A percentile compares a stretch with the other conserved stretches of the same genome.
phyloP scores from a whole-genome alignment of 768 basidiomycete genomes.

The Panellus pusillus region DNA sequence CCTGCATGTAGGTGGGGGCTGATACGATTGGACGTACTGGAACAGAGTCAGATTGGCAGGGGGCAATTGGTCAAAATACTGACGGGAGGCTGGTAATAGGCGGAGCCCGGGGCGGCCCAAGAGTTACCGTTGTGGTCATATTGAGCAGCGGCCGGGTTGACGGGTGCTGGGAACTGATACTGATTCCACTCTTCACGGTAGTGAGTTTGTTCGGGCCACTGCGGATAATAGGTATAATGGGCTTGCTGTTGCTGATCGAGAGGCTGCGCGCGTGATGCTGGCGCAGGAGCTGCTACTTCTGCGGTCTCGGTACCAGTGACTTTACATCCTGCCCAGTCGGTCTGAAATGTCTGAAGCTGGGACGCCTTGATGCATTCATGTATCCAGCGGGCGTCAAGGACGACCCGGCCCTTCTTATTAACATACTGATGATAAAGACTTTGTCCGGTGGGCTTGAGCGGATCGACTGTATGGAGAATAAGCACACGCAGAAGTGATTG shows the following conservation, averaged over 20 bases:
- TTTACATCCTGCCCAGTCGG: constrained; percentile 80
- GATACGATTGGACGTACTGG: constrained; percentile 59
- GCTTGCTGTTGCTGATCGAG: constrained; percentile 26
- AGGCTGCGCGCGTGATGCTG: constrained; percentile 5
- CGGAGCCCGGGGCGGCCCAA: constrained; percentile 45
- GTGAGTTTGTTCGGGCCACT: constrained; percentile 56
- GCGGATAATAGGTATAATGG: constrained; percentile 2
- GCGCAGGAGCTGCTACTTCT: constrained; percentile 10
- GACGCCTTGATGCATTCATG: constrained; percentile 71
- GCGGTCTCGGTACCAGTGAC: constrained; percentile 64
- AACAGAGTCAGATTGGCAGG: background rate
- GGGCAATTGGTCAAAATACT: constrained; percentile 21
- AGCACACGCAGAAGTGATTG: constrained; percentile 13
- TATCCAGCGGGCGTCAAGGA: constrained; percentile 75
- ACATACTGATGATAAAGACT: constrained; percentile 79
- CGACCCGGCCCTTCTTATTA: constrained; percentile 76
- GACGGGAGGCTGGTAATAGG: constrained; percentile 63
- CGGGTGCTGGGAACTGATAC: constrained; percentile 44
- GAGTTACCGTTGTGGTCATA: constrained; percentile 58
- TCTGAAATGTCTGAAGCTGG: constrained; percentile 71
- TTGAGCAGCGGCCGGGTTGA: constrained; percentile 43
- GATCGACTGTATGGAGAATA: constrained; percentile 57
- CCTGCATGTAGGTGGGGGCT: constrained; percentile 49
- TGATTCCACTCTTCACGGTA: constrained; percentile 62
- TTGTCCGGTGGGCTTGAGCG: constrained; percentile 76